phyloP scores from a whole-genome alignment of 345 rosid species.

The Citrus maxima region DNA sequence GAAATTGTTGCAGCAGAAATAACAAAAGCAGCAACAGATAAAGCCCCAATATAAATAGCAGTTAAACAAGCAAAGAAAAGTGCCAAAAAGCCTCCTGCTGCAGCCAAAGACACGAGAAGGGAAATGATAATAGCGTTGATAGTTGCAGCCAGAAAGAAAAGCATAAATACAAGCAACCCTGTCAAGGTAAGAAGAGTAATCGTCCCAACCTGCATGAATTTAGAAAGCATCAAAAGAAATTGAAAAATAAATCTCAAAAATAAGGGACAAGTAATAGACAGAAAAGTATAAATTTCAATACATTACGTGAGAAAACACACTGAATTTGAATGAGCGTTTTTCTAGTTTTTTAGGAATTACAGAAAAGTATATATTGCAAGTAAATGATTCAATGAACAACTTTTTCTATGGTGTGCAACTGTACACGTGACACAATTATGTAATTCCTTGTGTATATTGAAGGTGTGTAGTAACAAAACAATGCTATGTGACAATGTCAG shows the following conservation, averaged over 20 bases:
- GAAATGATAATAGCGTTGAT: conserved; percentile 66
- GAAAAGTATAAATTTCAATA: no score
- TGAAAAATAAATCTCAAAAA: background rate
- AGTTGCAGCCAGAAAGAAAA: conserved; percentile 82
- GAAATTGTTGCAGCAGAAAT: conserved; percentile 64
- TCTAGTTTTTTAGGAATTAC: no score
- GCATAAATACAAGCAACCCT: conserved; percentile 66
- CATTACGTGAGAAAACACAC: no score
- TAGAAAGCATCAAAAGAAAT: conserved; percentile 1
- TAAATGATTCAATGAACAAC: background rate
- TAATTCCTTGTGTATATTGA: background rate
- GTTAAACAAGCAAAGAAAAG: conserved; percentile 65
- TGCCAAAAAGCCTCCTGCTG: conserved; percentile 87
- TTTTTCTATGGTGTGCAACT: background rate
- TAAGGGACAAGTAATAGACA: background rate
- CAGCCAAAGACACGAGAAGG: conserved; percentile 76
- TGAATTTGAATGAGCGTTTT: no score
- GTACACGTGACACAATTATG: background rate
- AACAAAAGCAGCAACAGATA: conserved; percentile 65
- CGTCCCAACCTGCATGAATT: conserved; percentile 69
- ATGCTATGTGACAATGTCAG: background rate
- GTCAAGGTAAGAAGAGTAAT: conserved; percentile 61
- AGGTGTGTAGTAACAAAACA: background rate
- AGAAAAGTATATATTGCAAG: no score
- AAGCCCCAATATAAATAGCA: conserved; percentile 73